Percentiles rank a stretch among this genome's conserved stretches.
These are phyloP conservation scores for Ceriops zippeliana DNA, from an alignment of 345 rosid species.

Conservation along the genomic window DNA sequence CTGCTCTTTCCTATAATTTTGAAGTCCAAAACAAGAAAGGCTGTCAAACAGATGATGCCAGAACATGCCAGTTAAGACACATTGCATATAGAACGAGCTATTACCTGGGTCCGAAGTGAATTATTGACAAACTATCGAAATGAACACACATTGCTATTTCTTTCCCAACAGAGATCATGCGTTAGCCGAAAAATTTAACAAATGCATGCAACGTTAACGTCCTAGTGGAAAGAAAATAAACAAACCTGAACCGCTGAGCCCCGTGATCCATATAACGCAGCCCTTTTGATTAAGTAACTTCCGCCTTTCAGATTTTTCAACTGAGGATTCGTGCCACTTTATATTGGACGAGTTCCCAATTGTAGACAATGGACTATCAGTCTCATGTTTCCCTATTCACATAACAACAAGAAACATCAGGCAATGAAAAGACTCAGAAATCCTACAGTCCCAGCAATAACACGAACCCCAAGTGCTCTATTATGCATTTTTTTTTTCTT, in stretches of 20 bases:
- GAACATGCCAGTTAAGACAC: too few relatives aligned
- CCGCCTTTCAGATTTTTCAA: conserved; percentile 22
- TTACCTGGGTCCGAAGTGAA: too few relatives aligned
- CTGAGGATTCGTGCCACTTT: conserved; percentile 24
- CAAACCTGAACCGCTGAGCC: conserved; percentile 31
- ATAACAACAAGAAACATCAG: not conserved
- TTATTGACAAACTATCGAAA: not conserved
- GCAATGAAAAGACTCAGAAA: not conserved
- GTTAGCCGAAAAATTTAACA: not conserved
- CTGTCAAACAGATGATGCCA: not conserved
- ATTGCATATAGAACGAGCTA: too few relatives aligned
- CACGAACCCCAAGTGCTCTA: not conserved
- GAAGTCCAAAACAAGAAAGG: not conserved
- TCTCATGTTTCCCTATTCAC: conserved; percentile 10
- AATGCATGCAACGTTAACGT: not conserved
- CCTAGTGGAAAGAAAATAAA: not conserved
- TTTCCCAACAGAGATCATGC: not conserved
- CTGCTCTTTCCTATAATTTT: conserved; percentile 24
- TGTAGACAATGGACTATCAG: conserved; percentile 4
- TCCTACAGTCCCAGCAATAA: not conserved
- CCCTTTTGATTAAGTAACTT: conserved; percentile 26
- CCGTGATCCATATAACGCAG: conserved; percentile 32
- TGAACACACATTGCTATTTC: not conserved
- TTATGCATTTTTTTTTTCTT: too few relatives aligned
- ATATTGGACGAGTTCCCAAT: conserved; percentile 29